Percentiles rank a stretch among this genome's conserved stretches.
These are phyloP conservation scores for Cyclostephanos invisitatus DNA, from an alignment of 108 stramenopile species.

Conservation along the genomic window DNA sequence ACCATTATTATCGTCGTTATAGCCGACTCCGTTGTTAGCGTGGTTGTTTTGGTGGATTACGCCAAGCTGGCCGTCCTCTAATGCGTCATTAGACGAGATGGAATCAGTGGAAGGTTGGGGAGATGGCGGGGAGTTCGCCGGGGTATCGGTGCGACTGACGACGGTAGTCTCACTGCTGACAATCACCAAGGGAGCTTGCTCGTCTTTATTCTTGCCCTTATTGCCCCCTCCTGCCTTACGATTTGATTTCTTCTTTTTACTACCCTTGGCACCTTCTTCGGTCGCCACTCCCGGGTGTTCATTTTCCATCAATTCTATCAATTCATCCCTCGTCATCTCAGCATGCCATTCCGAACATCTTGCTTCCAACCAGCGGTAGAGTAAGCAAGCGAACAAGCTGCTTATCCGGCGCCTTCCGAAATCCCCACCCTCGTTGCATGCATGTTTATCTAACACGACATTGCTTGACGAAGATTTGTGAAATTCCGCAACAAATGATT, in stretches of 20 bases:
- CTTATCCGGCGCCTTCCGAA: conserved; percentile 54
- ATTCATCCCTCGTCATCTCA: conserved; percentile 65
- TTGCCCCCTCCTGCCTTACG: conserved; percentile 26
- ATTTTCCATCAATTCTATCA: conserved; percentile 50
- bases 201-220: conserved; percentile 46
- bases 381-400: conserved; percentile 57
- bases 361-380: conserved; percentile 67
- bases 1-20: not conserved
- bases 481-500: not conserved
- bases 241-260: conserved; percentile 46
- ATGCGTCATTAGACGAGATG: not conserved
- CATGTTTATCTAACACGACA: not conserved
- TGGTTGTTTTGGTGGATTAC: not conserved
- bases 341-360: conserved; percentile 81
- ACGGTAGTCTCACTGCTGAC: not conserved
- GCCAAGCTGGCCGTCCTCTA: not conserved
- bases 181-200: not conserved
- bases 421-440: conserved; percentile 36
- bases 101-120: not conserved
- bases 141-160: not conserved
- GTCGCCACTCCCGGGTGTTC: not conserved
- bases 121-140: not conserved
- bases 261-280: conserved; percentile 18
- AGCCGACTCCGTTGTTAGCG: not conserved
- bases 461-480: not conserved